A percentile compares a stretch with the other conserved stretches of the same genome.
phyloP scores from a whole-genome alignment of 768 basidiomycete genomes.

The Xerocomellus intermedius region DNA sequence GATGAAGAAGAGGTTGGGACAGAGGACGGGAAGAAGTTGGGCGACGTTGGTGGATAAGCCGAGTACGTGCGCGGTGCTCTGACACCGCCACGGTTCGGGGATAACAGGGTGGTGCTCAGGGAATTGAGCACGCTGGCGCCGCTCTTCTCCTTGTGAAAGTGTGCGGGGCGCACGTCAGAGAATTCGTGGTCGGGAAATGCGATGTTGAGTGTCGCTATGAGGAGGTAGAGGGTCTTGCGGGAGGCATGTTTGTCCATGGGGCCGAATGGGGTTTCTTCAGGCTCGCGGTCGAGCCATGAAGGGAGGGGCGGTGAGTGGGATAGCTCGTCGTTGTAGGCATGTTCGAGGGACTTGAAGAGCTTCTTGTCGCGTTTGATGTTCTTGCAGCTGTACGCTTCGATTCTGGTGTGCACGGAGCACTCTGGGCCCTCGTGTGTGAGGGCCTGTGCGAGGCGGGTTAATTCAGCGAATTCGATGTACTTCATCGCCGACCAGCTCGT shows the following conservation, averaged over 20 bases:
- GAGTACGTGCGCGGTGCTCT: constrained; percentile 80
- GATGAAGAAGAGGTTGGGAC: constrained; percentile 68
- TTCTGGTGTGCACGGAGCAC: constrained; percentile 84
- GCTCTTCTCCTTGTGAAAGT: constrained; percentile 82
- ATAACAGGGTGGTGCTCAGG: constrained; percentile 78
- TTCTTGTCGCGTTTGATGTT: constrained; percentile 96
- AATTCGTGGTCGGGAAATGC: constrained; percentile 99
- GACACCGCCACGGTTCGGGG: constrained; percentile 64
- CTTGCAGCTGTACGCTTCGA: constrained; percentile 98
- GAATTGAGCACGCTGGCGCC: constrained; percentile 78
- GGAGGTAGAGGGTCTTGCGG: constrained; percentile 91
- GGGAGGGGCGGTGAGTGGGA: constrained; percentile 84
- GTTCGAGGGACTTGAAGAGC: constrained; percentile 90
- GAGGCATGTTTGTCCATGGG: constrained; percentile 82
- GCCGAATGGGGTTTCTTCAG: constrained; percentile 85
- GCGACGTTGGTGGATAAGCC: constrained; percentile 72
- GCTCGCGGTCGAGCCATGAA: constrained; percentile 69
- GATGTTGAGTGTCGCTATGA: constrained; percentile 95
- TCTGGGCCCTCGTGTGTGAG: constrained; percentile 86
- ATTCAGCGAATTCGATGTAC: constrained; percentile 81
- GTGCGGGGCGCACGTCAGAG: constrained; percentile 83
- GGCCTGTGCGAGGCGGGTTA: constrained; percentile 72
- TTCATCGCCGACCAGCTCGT: constrained; percentile 65
- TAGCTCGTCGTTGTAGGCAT: constrained; percentile 73
- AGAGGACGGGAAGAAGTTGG: constrained; percentile 75